Evolutionary conservation across 176 grass and related monocot species (phyloP), one percentile per base, ranked within the genome.

Genomic region (Thalia dealbata): DNA sequence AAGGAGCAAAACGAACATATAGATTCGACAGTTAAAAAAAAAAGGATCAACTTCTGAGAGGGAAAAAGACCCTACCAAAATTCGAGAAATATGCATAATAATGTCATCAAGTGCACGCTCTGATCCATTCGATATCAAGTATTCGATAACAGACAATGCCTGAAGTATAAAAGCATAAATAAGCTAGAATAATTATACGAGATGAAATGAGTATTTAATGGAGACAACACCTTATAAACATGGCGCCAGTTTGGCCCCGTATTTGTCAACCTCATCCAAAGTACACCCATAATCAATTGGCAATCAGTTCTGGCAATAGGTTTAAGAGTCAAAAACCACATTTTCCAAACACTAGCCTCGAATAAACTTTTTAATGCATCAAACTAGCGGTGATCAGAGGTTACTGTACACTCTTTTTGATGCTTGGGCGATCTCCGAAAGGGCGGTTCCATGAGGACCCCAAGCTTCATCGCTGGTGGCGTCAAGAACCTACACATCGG

Each of bases 111-210:
- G 76, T 88, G 90, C 95, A 67, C 85, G 71, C 70, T 99, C 88
- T 67, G 95, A 99, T 76, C 95, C 90, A 79, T 99, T 99, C 56
- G 95, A 90, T 69, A 99, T 81, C 77, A 99, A 85, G 75, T 99
- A 99, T 67, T 99, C 95, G 61, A 99, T 91, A 71, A 99, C 87
- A 73, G 90, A 91, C 79, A 95, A 78, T 9, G 90, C 85, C 95
- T 99, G 73, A 58, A n/a, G 78, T 24, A 50, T 21, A 73, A 58
- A 10, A 35, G 2, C 3, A 64, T 48, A 24, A 28, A 12, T 64
- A 52, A 21, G 70, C 50, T 55, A 11, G 70, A 54, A 54, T 52
- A 54, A 54, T 52, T 5, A 10, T 64, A 48, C 18, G 18, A 23
- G 8, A 48, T 24, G 10, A 70, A 14, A 28, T 72, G 15, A 16